Conservation (phyloP, 2,329 filamentous ascomycete species). For the Exophiala dermatitidis region DNA sequence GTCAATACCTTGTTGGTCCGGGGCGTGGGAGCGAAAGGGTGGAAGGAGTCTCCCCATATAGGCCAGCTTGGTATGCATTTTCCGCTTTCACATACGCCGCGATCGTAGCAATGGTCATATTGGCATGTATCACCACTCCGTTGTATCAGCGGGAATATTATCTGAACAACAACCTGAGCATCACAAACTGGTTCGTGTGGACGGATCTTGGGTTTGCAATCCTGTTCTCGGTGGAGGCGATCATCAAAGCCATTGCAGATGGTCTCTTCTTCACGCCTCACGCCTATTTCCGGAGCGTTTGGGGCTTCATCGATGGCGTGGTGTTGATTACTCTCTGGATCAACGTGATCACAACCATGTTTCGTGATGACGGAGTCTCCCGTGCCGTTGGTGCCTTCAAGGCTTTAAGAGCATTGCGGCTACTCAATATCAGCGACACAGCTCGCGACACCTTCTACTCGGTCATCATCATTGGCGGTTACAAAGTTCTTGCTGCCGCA, state of each 20-base stretch:
- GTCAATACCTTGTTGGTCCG: slow-evolving; percentile 84
- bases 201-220: slow-evolving; percentile 83
- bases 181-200: slow-evolving; percentile 88
- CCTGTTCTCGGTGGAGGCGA: slow-evolving; percentile 76
- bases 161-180: slow-evolving; percentile 49
- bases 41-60: slow-evolving; percentile 83
- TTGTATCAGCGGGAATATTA: slow-evolving; percentile 90
- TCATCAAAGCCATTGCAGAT: slow-evolving; percentile 90
- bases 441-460: slow-evolving; percentile 95
- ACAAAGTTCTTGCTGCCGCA: slow-evolving; percentile 87
- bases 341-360: slow-evolving; percentile 77
- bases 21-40: slow-evolving; percentile 80
- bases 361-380: slow-evolving; percentile 75
- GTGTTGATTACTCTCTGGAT: slow-evolving; percentile 93
- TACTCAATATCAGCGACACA: slow-evolving; percentile 94
- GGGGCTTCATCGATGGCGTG: slow-evolving; percentile 90
- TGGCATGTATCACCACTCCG: slow-evolving; percentile 90
- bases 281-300: slow-evolving; percentile 91
- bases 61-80: slow-evolving; percentile 83
- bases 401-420: slow-evolving; percentile 77
- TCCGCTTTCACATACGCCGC: slow-evolving; percentile 89
- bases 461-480: slow-evolving; percentile 84
- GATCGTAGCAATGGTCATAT: slow-evolving; percentile 94
- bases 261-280: slow-evolving; percentile 96
- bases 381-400: slow-evolving; percentile 95